These are phyloP conservation scores for Mucor lusitanicus DNA, from an alignment of 371 early-diverging fungal genomes.

Conservation along the genomic window DNA sequence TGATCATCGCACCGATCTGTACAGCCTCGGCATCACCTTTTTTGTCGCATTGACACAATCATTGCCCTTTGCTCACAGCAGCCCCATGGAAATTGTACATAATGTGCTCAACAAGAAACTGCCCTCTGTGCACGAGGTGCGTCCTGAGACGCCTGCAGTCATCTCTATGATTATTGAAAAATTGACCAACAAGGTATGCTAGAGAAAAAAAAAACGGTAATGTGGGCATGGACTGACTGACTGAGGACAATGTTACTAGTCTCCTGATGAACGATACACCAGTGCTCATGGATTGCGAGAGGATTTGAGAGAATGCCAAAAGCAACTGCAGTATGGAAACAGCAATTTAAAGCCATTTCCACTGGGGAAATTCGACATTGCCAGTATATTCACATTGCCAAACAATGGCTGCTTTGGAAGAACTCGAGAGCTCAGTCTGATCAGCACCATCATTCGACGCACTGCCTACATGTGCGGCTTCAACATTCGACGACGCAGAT, in stretches of 20 bases:
- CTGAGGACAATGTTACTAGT: no score
- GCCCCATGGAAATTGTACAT: conserved; percentile 64
- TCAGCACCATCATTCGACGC: conserved; percentile 38
- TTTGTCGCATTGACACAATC: conserved; percentile 52
- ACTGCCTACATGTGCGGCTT: conserved; percentile 39
- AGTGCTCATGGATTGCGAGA: conserved; percentile 61
- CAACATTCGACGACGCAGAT: conserved; percentile 11
- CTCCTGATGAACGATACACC: conserved; percentile 61
- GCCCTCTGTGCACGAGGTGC: conserved; percentile 45
- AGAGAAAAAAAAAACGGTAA: no score
- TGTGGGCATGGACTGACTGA: not conserved
- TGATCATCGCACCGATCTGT: conserved; percentile 64
- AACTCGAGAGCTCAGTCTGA: conserved; percentile 30
- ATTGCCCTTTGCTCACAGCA: conserved; percentile 50
- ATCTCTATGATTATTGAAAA: conserved; percentile 58
- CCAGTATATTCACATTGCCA: conserved; percentile 58
- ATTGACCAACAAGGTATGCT: conserved; percentile 56
- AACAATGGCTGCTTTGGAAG: conserved; percentile 54
- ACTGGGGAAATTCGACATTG: conserved; percentile 53
- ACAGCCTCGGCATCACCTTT: conserved; percentile 58
- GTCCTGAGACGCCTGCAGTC: conserved; percentile 49
- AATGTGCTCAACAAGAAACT: conserved; percentile 54
- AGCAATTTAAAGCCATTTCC: conserved; percentile 30
- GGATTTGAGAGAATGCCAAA: conserved; percentile 54
- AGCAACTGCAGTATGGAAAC: conserved; percentile 19